These are phyloP conservation scores for Cryomyces minteri DNA, from an alignment of 495 filamentous ascomycete species.

Conservation along the genomic window DNA sequence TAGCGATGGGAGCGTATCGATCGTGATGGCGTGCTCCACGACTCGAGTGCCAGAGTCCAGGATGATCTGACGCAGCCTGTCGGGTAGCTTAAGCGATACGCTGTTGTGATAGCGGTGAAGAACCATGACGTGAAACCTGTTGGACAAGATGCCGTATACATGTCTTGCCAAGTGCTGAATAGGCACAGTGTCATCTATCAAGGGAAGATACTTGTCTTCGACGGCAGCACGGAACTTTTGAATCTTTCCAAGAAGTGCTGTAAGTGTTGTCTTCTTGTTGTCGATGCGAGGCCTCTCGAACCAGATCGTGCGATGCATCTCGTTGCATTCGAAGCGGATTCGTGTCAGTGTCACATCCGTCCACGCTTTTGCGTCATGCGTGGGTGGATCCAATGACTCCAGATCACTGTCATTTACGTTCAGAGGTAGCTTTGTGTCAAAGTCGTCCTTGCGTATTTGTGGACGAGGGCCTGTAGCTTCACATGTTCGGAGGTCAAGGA, in stretches of 20 bases:
- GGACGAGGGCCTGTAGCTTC: constrained; percentile 56
- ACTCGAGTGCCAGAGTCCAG: constrained; percentile 31
- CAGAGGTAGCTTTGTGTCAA: constrained; percentile 45
- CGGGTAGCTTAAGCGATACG: constrained; percentile 31
- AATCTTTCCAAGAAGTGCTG: constrained; percentile 36
- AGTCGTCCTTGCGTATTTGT: constrained; percentile 50
- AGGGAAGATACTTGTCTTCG: constrained; percentile 37
- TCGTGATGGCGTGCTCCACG: constrained; percentile 37
- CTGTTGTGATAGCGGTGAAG: constrained; percentile 35
- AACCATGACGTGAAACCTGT: constrained; percentile 42
- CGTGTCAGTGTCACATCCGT: constrained; percentile 46
- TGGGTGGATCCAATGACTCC: constrained; percentile 17
- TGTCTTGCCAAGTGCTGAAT: constrained; percentile 39
- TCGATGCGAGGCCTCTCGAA: constrained; percentile 42
- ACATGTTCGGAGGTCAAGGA: constrained; percentile 57
- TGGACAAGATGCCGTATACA: constrained; percentile 41
- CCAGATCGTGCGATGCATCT: constrained; percentile 51
- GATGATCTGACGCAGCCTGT: constrained; percentile 28
- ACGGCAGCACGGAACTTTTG: constrained; percentile 39
- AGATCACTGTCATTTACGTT: constrained; percentile 48
- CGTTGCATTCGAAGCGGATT: constrained; percentile 53
- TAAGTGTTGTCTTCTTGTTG: constrained; percentile 35
- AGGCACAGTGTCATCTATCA: constrained; percentile 36
- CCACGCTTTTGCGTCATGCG: constrained; percentile 32
- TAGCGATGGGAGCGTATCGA: constrained; percentile 37